phyloP scores from a whole-genome alignment of 1,284 basidiomycete species.

The Acaromyces ingoldii region DNA sequence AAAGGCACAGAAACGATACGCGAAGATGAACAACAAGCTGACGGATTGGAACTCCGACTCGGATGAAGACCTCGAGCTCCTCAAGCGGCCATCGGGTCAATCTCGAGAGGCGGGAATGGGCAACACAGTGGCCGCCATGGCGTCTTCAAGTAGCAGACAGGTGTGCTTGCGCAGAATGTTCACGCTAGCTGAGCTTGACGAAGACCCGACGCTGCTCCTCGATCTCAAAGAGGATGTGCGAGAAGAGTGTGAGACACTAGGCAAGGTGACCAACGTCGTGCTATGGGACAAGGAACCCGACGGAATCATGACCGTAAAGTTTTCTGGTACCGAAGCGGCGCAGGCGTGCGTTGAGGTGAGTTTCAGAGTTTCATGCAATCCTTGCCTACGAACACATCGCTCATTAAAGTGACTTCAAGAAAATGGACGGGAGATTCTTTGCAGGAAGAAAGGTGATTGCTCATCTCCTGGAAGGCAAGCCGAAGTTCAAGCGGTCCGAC shows the following conservation, averaged over 20 bases:
- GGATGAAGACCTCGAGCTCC: slow-evolving; percentile 4
- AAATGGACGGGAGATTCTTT: slow-evolving; percentile 94
- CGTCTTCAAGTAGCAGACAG: neutral
- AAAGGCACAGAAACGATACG: slow-evolving; percentile 21
- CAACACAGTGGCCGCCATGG: slow-evolving; percentile 4
- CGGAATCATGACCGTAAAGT: slow-evolving; percentile 93
- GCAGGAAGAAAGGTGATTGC: slow-evolving; percentile 78
- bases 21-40: slow-evolving; percentile 36
- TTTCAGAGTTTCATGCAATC: slow-evolving; percentile 19
- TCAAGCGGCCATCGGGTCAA: neutral
- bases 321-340: slow-evolving; percentile 78
- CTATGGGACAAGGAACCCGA: slow-evolving; percentile 93
- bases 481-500: slow-evolving; percentile 72
- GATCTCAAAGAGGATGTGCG: slow-evolving; percentile 95
- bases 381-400: neutral
- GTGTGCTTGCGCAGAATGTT: slow-evolving; percentile 69
- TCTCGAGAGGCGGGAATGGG: neutral
- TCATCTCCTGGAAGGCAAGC: slow-evolving; percentile 70
- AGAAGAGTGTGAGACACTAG: slow-evolving; percentile 82
- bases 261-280: slow-evolving; percentile 94
- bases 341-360: slow-evolving; percentile 79
- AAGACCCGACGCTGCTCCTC: slow-evolving; percentile 78
- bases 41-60: slow-evolving; percentile 45
- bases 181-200: slow-evolving; percentile 74
- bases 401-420: slow-evolving; percentile 55